These are phyloP conservation scores for Rhynchospora breviuscula DNA, from an alignment of 176 grass and related monocot genomes.

Conservation along the genomic window DNA sequence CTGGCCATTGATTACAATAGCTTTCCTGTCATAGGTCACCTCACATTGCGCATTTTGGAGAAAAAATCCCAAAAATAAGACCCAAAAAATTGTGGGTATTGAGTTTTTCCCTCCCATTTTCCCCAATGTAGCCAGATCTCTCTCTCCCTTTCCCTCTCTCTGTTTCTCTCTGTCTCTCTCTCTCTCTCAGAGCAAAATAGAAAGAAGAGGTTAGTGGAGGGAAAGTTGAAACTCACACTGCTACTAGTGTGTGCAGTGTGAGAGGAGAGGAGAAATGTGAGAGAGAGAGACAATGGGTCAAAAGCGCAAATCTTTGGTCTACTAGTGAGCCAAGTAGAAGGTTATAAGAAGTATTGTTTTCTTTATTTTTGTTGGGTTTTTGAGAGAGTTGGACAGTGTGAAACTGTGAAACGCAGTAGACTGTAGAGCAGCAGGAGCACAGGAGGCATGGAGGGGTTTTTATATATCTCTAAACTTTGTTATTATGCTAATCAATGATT, in stretches of 20 bases:
- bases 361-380: constrained; percentile 1
- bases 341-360: neutral
- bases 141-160: constrained; percentile 22
- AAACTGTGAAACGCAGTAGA: neutral
- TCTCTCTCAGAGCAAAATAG: neutral
- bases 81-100: constrained; percentile 19
- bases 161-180: constrained; percentile 9
- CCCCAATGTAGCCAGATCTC: constrained; percentile 9
- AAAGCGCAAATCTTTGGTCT: constrained; percentile 26
- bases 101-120: constrained; percentile 30
- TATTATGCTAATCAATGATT: constrained; percentile 3
- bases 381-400: constrained; percentile 10
- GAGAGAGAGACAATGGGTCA: constrained; percentile 18
- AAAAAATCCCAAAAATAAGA: constrained; percentile 21
- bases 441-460: neutral
- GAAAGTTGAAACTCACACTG: constrained; percentile 24
- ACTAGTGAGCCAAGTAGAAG: constrained; percentile 25
- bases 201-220: constrained; percentile 22
- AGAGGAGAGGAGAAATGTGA: neutral
- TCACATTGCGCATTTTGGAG: constrained; percentile 38
- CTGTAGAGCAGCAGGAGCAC: neutral
- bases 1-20: constrained; percentile 74
- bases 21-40: constrained; percentile 87
- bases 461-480: neutral
- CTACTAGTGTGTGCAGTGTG: constrained; percentile 20